These are phyloP conservation scores for Aspergillus sp. DNA, from an alignment of 2,329 filamentous ascomycete species.

Conservation along the genomic window DNA sequence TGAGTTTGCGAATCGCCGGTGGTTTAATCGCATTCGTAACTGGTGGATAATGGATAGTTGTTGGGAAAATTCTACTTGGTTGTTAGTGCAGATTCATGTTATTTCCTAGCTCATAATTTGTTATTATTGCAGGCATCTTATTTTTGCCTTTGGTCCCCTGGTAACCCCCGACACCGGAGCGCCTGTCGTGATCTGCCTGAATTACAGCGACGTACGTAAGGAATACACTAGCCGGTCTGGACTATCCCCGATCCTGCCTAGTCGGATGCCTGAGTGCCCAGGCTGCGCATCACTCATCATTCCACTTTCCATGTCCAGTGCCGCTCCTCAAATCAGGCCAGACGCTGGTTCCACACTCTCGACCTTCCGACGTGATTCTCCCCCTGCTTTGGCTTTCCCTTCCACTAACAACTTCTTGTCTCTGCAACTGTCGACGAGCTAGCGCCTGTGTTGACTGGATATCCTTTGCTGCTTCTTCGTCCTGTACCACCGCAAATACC, in stretches of 20 bases:
- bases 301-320: neutral
- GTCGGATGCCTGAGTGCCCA: constrained; percentile 21
- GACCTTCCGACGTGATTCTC: constrained; percentile 25
- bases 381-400: constrained; percentile 12
- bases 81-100: too few species aligned
- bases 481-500: constrained; percentile 22
- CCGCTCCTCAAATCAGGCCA: constrained; percentile 7
- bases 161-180: constrained; percentile 15
- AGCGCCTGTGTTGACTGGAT: constrained; percentile 21
- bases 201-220: constrained; percentile 3
- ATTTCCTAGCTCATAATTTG: too few species aligned
- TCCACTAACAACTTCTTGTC: constrained; percentile 11
- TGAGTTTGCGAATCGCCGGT: neutral
- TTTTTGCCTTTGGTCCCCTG: neutral
- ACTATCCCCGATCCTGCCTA: constrained; percentile 5
- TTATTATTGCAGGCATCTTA: too few species aligned
- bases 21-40: neutral
- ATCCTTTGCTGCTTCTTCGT: constrained; percentile 20
- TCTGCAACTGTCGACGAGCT: constrained; percentile 18
- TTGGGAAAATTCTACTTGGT: too few species aligned
- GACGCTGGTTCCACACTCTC: constrained; percentile 15
- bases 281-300: constrained; percentile 16
- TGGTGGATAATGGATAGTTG: neutral
- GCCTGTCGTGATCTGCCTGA: constrained; percentile 16
- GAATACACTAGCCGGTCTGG: neutral